Percentiles rank a stretch among this genome's conserved stretches.
phyloP scores from a whole-genome alignment of 139 green algal genomes.

The Chlorella sorokiniana region DNA sequence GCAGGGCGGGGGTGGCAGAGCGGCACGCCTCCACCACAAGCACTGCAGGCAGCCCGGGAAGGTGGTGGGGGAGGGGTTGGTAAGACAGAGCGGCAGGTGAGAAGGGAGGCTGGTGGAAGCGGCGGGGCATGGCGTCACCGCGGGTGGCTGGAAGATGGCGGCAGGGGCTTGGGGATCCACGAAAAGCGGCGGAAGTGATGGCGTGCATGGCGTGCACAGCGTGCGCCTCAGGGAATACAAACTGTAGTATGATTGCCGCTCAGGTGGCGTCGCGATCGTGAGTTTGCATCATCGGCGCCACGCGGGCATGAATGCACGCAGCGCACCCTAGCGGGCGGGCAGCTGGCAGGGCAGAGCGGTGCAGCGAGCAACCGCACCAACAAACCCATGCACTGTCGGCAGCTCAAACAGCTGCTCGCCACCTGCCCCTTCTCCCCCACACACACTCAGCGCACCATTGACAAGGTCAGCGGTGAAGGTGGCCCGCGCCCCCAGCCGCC shows the following conservation, averaged over 20 bases:
- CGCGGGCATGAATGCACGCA: no score
- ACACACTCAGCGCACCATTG: conserved; percentile 35
- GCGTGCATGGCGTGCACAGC: not conserved
- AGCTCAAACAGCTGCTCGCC: no score
- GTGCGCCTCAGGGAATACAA: conserved; percentile 93
- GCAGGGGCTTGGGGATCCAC: not conserved
- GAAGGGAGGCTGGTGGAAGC: not conserved
- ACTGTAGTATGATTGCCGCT: conserved; percentile 55
- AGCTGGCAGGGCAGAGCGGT: not conserved
- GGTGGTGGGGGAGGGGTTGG: not conserved
- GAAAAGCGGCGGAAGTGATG: not conserved
- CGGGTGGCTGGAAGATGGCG: not conserved
- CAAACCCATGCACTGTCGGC: no score
- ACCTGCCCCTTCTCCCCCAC: not conserved
- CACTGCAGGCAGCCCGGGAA: not conserved
- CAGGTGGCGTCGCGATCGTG: conserved; percentile 19
- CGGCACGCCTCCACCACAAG: conserved; percentile 43
- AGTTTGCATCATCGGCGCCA: conserved; percentile 38
- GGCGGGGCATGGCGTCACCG: not conserved
- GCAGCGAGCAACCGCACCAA: not conserved
- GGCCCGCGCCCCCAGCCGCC: conserved; percentile 62
- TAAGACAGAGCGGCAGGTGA: not conserved
- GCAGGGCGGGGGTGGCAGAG: conserved; percentile 8
- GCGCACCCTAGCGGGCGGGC: no score
- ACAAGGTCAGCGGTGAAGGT: conserved; percentile 58